Percentiles rank a stretch among this genome's conserved stretches.
These are phyloP conservation scores for Oryza glumipatula DNA, from an alignment of 176 grass and related monocot species.

Conservation along the genomic window DNA sequence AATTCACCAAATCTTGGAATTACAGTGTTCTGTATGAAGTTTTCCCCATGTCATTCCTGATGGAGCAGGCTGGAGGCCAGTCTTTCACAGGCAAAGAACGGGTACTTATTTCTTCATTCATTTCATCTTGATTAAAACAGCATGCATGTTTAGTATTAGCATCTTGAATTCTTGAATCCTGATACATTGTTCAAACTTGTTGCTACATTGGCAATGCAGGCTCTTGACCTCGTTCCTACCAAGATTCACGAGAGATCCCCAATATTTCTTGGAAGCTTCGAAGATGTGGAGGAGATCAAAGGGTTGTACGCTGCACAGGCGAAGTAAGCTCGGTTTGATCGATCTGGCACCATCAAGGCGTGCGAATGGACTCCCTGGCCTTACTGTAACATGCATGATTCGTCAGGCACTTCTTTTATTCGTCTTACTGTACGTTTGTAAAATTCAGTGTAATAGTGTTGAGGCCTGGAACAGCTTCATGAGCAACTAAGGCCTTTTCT, in stretches of 20 bases:
- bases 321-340: constrained; percentile 38
- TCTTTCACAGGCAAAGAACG: constrained; percentile 90
- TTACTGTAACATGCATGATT: constrained; percentile 4
- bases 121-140: neutral
- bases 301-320: constrained; percentile 65
- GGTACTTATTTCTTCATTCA: constrained; percentile 38
- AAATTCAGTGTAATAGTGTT: constrained; percentile 41
- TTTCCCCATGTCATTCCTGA: constrained; percentile 98
- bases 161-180: no score
- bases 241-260: constrained; percentile 91
- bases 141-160: neutral
- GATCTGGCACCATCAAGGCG: neutral
- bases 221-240: constrained; percentile 83
- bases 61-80: constrained; percentile 96
- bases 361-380: neutral
- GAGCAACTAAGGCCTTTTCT: constrained; percentile 27
- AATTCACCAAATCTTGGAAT: constrained; percentile 24
- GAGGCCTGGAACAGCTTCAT: constrained; percentile 36
- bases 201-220: constrained; percentile 51
- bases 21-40: constrained; percentile 96
- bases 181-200: neutral
- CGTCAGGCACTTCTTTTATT: constrained; percentile 29
- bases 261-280: constrained; percentile 87
- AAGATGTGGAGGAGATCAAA: constrained; percentile 95
- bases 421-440: constrained; percentile 15